phyloP scores from a whole-genome alignment of 306 rosid species.

The Corylus americana region DNA sequence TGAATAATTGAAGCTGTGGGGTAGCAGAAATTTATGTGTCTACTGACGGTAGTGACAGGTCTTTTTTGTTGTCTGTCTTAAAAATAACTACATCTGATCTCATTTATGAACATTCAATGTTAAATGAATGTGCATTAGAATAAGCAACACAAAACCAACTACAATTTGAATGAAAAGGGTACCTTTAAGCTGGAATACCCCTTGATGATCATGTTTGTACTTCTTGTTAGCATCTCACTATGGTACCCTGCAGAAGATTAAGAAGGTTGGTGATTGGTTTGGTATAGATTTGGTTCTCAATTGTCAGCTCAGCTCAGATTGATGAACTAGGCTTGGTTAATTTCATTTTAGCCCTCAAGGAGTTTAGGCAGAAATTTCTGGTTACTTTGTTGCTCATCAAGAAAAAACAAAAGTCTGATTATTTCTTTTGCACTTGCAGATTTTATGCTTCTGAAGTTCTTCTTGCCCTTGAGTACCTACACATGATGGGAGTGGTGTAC shows the following conservation, averaged over 20 bases:
- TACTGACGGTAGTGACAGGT: neutral
- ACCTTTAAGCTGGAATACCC: neutral
- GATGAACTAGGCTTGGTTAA: neutral
- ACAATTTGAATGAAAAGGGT: neutral
- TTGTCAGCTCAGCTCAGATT: neutral
- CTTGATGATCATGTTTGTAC: neutral
- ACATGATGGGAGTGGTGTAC: conserved; percentile 76
- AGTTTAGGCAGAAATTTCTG: neutral
- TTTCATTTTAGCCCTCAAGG: neutral
- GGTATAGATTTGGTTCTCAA: neutral
- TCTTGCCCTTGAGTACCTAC: conserved; percentile 59
- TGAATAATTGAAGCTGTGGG: neutral
- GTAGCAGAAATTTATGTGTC: neutral
- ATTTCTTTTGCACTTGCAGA: conserved; percentile 29
- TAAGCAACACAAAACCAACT: neutral
- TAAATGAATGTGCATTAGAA: neutral
- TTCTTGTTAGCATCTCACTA: neutral
- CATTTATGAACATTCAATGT: neutral
- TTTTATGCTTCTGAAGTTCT: conserved; percentile 65
- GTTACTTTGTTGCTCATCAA: neutral
- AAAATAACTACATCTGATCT: neutral
- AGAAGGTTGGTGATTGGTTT: neutral
- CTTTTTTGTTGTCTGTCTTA: neutral
- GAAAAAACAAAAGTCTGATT: neutral
- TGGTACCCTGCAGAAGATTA: neutral